Percentiles rank a stretch among this genome's conserved stretches.
These are phyloP conservation scores for Dissoconium aciculare DNA, from an alignment of 2,329 filamentous ascomycete species.

Conservation along the genomic window DNA sequence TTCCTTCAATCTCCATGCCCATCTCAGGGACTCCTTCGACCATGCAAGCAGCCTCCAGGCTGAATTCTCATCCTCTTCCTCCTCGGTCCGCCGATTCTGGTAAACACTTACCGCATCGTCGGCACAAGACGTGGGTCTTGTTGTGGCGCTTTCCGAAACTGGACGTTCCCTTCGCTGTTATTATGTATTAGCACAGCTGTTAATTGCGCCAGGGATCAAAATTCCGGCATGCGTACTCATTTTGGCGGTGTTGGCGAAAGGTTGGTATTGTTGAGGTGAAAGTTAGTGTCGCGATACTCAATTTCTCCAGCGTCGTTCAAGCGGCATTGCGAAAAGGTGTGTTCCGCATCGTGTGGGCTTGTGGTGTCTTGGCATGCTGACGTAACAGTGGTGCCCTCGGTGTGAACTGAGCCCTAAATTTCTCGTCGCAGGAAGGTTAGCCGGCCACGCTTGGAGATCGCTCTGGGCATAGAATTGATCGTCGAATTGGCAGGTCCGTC, in stretches of 20 bases:
- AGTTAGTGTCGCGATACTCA: background rate
- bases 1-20: constrained; percentile 3
- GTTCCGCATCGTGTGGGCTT: background rate
- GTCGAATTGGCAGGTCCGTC: background rate
- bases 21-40: too few species aligned
- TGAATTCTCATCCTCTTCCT: too few species aligned
- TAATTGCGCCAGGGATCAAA: constrained; percentile 15
- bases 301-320: background rate
- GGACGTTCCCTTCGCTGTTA: constrained; percentile 54
- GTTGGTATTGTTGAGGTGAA: background rate
- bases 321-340: background rate
- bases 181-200: constrained; percentile 25
- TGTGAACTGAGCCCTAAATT: too few species aligned
- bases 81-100: constrained; percentile 4
- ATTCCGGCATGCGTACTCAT: constrained; percentile 17
- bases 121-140: constrained; percentile 97
- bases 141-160: constrained; percentile 76
- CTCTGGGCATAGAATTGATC: constrained; percentile 1
- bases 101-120: constrained; percentile 76
- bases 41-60: too few species aligned
- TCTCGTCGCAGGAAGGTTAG: too few species aligned
- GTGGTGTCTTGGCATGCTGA: background rate
- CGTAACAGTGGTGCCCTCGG: too few species aligned
- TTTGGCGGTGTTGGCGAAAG: constrained; percentile 11
- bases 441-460: too few species aligned